Evolutionary conservation across 129 eudicot species (phyloP), one percentile per base, ranked within the genome.

Genomic region (Lonicera japonica): DNA sequence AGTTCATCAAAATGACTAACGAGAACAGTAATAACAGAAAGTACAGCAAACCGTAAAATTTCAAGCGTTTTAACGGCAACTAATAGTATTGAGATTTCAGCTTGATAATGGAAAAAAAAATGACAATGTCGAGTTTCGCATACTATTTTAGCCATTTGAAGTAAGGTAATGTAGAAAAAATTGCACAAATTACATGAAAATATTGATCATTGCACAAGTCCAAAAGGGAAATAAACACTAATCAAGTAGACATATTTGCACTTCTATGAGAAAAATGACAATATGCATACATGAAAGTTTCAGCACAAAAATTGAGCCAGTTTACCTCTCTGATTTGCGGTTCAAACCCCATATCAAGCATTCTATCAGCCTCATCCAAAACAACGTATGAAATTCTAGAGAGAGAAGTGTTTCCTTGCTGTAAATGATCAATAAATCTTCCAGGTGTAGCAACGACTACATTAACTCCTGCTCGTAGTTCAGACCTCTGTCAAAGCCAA

Each of bases 301-400:
- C 53, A 56, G 63, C 67, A 17, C 39, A 12, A 58, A n/a, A 1
- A 11, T 9, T 14, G 39, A 21, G 24, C 67, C 56, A 24, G 24
- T 2, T 54, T 23, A 87, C 95, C 91, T 87, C 95, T 83, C 82
- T 87, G 53, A 87, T 87, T 75, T 87, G 95, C 39, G 91, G 95
- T 72, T 87, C 95, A 77, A 87, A 87, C 52, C 95, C 95, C 95
- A 87, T 87, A 63, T 87, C 95, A 75, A 87, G 95, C 95, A 87
- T 87, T 70, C 95, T 76, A 76, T 87, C 95, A 57, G 95, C 95
- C 72, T 87, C 95, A 67, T 87, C 95, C 75, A 87, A 70, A 69
- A 87, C 83, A 68, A 87, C 89, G 69, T 81, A 87, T 18, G 95
- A 81, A 64, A 83, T 81, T 67, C 95, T 73, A 19, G 88, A 70